These are phyloP conservation scores for Rhizopus delemar DNA, from an alignment of 371 early-diverging fungal species.

Conservation along the genomic window DNA sequence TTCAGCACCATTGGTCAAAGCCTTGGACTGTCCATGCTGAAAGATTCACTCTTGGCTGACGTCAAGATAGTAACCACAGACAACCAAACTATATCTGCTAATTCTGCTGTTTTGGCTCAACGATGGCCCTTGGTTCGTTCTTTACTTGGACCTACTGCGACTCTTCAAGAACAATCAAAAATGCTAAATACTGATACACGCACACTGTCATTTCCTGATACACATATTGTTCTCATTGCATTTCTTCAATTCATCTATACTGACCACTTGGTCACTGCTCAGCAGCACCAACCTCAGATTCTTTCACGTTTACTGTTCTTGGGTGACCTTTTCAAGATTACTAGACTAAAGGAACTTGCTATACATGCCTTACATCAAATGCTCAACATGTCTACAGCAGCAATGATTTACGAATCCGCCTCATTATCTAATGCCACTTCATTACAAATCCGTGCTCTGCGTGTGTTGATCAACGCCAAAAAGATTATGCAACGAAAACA, in stretches of 20 bases:
- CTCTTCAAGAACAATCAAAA: constrained; percentile 12
- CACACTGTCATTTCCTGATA: constrained; percentile 49
- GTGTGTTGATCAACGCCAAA: constrained; percentile 49
- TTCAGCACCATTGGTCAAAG: constrained; percentile 41
- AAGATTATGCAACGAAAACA: constrained; percentile 41
- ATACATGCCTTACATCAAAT: constrained; percentile 58
- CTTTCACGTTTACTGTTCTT: constrained; percentile 59
- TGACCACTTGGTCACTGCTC: constrained; percentile 59
- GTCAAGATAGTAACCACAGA: constrained; percentile 58
- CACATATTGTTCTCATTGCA: constrained; percentile 56
- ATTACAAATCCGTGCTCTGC: constrained; percentile 55
- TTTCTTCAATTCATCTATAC: constrained; percentile 71
- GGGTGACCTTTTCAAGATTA: constrained; percentile 55
- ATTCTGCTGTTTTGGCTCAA: constrained; percentile 62
- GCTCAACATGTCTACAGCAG: constrained; percentile 60
- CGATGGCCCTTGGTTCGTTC: constrained; percentile 62
- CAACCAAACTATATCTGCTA: constrained; percentile 54
- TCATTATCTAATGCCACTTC: constrained; percentile 50
- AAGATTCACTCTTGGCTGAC: constrained; percentile 57
- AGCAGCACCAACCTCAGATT: constrained; percentile 54
- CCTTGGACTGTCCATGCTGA: constrained; percentile 60
- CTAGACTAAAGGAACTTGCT: constrained; percentile 56
- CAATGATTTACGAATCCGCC: constrained; percentile 59
- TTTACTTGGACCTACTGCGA: constrained; percentile 20
- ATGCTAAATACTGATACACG: constrained; percentile 14